Base-by-base conservation (phyloP, 2,329 filamentous ascomycete species). In the Colletotrichum sp. region DNA sequence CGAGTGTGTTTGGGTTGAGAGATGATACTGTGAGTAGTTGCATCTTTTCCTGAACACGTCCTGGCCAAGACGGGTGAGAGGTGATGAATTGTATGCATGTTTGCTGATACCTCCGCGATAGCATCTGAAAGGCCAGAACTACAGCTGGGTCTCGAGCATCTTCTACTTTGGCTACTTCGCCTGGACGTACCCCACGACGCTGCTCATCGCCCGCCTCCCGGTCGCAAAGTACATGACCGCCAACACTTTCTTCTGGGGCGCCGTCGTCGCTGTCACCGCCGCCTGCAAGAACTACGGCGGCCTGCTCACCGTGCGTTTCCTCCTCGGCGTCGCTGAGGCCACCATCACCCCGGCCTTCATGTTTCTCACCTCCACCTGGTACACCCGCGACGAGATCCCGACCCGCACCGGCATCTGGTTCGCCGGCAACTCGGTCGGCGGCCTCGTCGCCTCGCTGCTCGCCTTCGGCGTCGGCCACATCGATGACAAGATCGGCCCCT, bases 401-500 rank as follows among this genome's bases (percentile, higher is more conserved):
- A 83, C 83, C 6, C 84, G 90, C 5, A 89, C 89, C 0, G 90
- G 89, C 6, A 85, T 91, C 28, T 92, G 90, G 90, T 92, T 91
- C 75, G 83, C 87, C 1, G 88, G 88, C 6, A 90, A 90, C 77
- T 85, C 87, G 1, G 83, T 88, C 18, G 88, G 88, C 8, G 88
- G 88, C 8, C 80, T 90, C 75, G 73, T 87, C 3, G 87, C 88
- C 3, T 89, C 87, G 32, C 81, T 91, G 4, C 81, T 91, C 9
- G 89, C 90, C 4, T 93, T 90, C 74, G 90, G 87, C 4, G 83
- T 92, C 9, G 91, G 91, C 0, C 90, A 92, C 76, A 85, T 92
- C 57, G 78, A 81, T 12, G 82, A 87, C 64, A 74, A 80, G 15
- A 79, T 91, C 18, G 84, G 83, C 21, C 87, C 88, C 5, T 92